Base-by-base conservation (phyloP, 257 asterid species). In the Paraleonurus japonicus region DNA sequence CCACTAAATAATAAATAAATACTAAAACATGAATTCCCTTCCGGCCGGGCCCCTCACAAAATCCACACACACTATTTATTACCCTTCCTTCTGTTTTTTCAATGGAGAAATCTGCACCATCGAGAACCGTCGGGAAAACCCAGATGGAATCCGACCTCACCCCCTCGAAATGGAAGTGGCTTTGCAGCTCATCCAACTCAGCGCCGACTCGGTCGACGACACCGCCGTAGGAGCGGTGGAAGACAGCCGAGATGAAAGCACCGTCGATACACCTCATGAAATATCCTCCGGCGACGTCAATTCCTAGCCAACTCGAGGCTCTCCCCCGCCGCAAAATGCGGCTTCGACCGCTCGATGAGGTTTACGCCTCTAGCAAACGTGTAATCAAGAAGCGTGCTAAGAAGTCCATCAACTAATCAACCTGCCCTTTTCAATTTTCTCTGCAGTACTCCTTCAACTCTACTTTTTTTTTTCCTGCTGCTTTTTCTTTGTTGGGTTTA, bases 81-180 rank as follows among this genome's bases (percentile, higher is more conserved):
- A 8, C 60, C 60, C 26, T 16, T 53, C 1, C 4, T 47, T 47
- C 5, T 5, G 1, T 2, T 13, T 3, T 3, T 20, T 41, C 48
- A 54, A 84, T 78, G 84, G 73, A 82, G 73, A 81, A 81, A 77
- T 67, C 81, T 33, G 8, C 22, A 57, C 30, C 77, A 4, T 32
- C 65, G 27, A 41, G n/a, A n/a, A n/a, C n/a, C 45, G 53, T 41
- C 39, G 69, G 23, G 33, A 70, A 71, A 68, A 51, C 59, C 78
- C 77, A 67, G 76, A 68, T 67, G 78, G 72, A 58, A 7, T 73
- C 78, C 53, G 73, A 51, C 7, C 75, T 86, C 9, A 77, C 86
- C 7, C 86, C 76, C 84, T 89, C 35, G 96, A 89, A 74, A 53
- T 85, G 73, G 87, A 87, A 78, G 96, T 88, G 26, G 94, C 87